Base-by-base conservation (phyloP, 352 stramenopile species). In the Halophytophthora batemanensis region DNA sequence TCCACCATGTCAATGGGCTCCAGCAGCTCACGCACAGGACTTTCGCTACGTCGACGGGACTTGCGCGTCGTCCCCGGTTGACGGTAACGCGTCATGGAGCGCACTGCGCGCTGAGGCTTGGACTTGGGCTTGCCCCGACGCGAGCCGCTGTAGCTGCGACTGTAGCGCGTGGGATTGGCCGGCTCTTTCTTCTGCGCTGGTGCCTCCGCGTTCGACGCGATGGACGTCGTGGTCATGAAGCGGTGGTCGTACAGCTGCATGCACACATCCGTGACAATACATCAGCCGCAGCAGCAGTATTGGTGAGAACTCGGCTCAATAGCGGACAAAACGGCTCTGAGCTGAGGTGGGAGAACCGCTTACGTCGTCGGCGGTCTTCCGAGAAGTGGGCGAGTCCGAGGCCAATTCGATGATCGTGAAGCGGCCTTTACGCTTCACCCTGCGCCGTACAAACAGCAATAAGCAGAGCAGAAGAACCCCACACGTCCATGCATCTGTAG, bases 351-450 rank as follows among this genome's bases (percentile, higher is more conserved):
- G n/a, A 4, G 1, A 25, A 0, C 33, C 25, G 52, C 60, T 33
- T 68, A 87, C 79, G 44, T 84, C 74, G 43, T 85, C 73, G 6
- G 74, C 66, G 52, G 71, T 69, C 28, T 77, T 75, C 31, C 66
- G 67, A 3, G 73, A 81, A 12, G 68, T 71, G 14, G 77, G 74
- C 15, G 80, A 82, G 56, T 86, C 74, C 14, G 64, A 82, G 25
- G 79, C 68, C 29, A 90, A 61, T 52, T 92, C 81, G 38, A 88
- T 92, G 63, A 92, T 92, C 44, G 81, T 92, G 56, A 92, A 92
- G n/a, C 81, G 78, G 5, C 81, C 80, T 61, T 82, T 84, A 39
- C 71, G 81, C 66, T 86, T 87, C n/a, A 87, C 65, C 23, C 77
- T 83, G 45, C 49, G 37, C 15, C 25, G 8, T 8, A 31, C 4